These are phyloP conservation scores for Beauveria australis DNA, from an alignment of 2,329 filamentous ascomycete genomes.

Conservation along the genomic window DNA sequence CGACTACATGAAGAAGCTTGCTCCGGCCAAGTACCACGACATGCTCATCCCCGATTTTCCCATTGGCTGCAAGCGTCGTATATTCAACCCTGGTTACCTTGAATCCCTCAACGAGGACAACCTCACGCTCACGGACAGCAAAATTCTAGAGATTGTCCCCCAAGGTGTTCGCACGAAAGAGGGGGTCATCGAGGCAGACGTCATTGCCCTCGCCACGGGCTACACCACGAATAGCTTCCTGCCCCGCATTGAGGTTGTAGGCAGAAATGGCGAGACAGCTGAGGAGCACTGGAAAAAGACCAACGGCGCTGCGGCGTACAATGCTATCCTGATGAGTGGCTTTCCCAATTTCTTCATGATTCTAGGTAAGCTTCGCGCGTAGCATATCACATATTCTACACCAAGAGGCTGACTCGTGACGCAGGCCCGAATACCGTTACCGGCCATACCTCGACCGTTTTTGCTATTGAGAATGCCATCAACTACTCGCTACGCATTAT, in stretches of 20 bases:
- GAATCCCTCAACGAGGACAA: conserved; percentile 42
- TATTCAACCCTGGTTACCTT: conserved; percentile 51
- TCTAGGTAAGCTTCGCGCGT: conserved; percentile 29
- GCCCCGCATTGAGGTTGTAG: conserved; percentile 43
- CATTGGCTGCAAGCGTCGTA: conserved; percentile 56
- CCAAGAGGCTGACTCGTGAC: neutral
- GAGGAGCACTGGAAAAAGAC: conserved; percentile 48
- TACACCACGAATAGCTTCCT: conserved; percentile 49
- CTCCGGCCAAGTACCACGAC: conserved; percentile 52
- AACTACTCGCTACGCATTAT: conserved; percentile 53
- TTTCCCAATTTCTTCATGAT: conserved; percentile 61
- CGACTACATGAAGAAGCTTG: conserved; percentile 31
- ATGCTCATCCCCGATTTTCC: conserved; percentile 54
- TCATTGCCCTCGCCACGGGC: conserved; percentile 54
- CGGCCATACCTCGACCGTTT: conserved; percentile 52
- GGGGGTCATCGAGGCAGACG: conserved; percentile 42
- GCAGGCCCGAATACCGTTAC: conserved; percentile 52
- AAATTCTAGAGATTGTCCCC: conserved; percentile 38
- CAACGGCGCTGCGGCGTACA: conserved; percentile 55
- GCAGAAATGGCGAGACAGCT: conserved; percentile 40
- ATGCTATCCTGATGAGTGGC: conserved; percentile 46
- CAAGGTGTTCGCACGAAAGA: conserved; percentile 28
- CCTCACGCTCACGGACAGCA: conserved; percentile 36
- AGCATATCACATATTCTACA: no score
- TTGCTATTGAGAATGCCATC: conserved; percentile 53